Evolutionary conservation across 2,329 filamentous ascomycete genomes (phyloP).

Genomic region (Fusarium agapanthi): DNA sequence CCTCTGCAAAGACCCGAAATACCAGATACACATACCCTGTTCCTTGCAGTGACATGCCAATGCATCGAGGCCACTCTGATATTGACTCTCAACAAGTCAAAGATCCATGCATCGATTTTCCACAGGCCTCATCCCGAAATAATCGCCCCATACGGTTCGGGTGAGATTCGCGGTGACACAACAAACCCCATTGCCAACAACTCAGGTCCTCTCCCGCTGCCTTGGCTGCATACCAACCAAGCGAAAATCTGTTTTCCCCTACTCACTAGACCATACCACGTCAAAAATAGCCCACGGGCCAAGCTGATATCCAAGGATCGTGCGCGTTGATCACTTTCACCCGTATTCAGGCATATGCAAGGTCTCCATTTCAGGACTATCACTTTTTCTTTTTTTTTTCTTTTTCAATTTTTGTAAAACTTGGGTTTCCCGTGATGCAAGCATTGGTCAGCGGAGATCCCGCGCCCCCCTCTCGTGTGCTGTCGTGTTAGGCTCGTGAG

Average conservation of each 20-base stretch:
- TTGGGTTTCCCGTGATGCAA: not conserved
- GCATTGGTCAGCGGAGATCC: not conserved
- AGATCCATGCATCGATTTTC: not conserved
- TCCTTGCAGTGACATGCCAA: not conserved
- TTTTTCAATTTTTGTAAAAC: not conserved
- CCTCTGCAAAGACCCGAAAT: not conserved
- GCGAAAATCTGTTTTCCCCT: not conserved
- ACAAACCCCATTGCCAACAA: not conserved
- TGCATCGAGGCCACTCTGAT: not conserved
- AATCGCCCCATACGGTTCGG: not conserved
- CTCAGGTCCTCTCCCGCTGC: not conserved
- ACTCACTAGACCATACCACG: not conserved
- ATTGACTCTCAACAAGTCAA: not conserved
- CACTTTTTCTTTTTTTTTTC: not conserved
- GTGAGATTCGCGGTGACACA: not conserved
- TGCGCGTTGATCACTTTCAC: not conserved
- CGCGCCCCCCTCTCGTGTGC: slow-evolving; percentile 29
- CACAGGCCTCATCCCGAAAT: not conserved
- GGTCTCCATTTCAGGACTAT: not conserved
- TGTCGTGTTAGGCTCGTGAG: slow-evolving; percentile 34
- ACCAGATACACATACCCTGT: not conserved
- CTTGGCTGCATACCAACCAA: slow-evolving; percentile 13
- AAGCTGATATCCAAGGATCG: not conserved
- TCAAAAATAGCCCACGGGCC: slow-evolving; percentile 16
- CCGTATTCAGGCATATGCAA: not conserved